These are phyloP conservation scores for Naegleria fowleri DNA, from an alignment of 208 protist genomes.

Conservation along the genomic window DNA sequence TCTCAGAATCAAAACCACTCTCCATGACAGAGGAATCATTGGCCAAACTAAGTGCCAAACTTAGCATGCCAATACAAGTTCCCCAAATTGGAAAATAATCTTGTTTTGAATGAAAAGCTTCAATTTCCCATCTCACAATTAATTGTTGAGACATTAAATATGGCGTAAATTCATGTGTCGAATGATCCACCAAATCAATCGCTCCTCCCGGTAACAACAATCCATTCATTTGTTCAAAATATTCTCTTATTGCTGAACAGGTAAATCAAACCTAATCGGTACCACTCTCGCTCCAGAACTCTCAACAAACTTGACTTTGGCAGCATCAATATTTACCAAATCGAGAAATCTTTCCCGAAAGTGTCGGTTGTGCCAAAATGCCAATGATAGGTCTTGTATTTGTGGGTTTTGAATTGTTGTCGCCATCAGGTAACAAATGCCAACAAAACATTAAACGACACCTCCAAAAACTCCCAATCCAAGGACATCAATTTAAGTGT, in stretches of 20 bases:
- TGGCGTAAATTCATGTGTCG: neutral
- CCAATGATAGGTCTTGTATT: conserved; percentile 40
- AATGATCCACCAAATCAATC: neutral
- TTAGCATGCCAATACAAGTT: conserved; percentile 56
- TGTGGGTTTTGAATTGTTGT: too few relatives aligned
- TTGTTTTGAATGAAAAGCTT: neutral
- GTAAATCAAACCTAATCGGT: conserved; percentile 44
- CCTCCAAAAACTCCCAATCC: too few relatives aligned
- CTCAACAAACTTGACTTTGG: conserved; percentile 55
- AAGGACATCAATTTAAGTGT: too few relatives aligned
- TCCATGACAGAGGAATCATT: conserved; percentile 30
- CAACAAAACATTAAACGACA: too few relatives aligned
- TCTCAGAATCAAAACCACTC: conserved; percentile 27
- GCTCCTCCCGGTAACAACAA: conserved; percentile 51
- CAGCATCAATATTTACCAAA: conserved; percentile 33
- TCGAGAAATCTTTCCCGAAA: neutral
- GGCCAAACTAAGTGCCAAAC: conserved; percentile 24
- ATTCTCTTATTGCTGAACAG: neutral
- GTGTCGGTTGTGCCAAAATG: conserved; percentile 42
- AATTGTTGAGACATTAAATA: neutral
- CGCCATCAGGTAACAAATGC: too few relatives aligned
- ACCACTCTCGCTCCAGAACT: conserved; percentile 44
- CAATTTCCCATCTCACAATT: neutral
- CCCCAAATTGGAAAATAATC: conserved; percentile 55
- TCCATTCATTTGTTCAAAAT: conserved; percentile 51